Conservation (phyloP, 148 eudicot genomes). For the Silene latifolia region DNA sequence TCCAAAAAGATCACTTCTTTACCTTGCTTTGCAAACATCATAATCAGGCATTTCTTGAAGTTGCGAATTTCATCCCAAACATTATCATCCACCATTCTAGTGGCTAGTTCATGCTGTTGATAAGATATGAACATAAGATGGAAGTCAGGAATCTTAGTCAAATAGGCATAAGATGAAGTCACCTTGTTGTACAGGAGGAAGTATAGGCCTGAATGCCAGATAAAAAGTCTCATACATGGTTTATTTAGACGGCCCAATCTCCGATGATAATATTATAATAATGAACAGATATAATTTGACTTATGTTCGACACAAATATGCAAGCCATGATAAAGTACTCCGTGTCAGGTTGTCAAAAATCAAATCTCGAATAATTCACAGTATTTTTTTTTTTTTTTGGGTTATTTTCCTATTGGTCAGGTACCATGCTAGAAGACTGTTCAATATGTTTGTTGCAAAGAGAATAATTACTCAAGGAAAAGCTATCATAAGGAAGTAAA, state of each 20-base stretch:
- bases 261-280: background rate
- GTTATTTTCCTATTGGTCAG: background rate
- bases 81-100: slow-evolving; percentile 79
- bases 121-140: background rate
- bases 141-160: background rate
- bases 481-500: background rate
- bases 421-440: background rate
- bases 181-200: background rate
- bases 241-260: background rate
- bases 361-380: background rate
- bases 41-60: slow-evolving; percentile 92
- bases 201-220: background rate
- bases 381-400: background rate
- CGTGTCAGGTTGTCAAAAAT: background rate
- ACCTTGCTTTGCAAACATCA: slow-evolving; percentile 94
- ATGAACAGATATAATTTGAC: background rate
- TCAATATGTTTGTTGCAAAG: background rate
- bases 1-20: slow-evolving; percentile 83
- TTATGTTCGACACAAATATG: background rate
- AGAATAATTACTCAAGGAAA: background rate
- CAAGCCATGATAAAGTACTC: background rate
- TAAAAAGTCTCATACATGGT: background rate
- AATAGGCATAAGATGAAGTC: too few species aligned
- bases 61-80: slow-evolving; percentile 96
- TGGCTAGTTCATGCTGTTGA: slow-evolving; percentile 81